Evolutionary conservation across 2,329 filamentous ascomycete genomes (phyloP), one percentile per base, ranked within the genome.

Genomic region (Neocucurbitaria cava): DNA sequence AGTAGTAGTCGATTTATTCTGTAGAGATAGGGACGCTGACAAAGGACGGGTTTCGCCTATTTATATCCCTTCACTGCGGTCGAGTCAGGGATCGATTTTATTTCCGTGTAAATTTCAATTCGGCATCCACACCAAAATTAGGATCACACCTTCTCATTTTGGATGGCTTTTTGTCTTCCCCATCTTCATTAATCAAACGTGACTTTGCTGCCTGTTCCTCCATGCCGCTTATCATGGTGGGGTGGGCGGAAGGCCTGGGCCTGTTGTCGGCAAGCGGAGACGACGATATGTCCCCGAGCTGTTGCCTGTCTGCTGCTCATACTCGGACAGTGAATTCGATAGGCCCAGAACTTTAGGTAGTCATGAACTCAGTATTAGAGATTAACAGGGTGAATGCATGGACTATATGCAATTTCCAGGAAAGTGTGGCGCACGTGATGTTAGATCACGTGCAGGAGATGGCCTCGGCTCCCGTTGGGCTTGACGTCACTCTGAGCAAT

Each of bases 401-500:
- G n/a, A n/a, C n/a, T n/a, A n/a, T n/a, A n/a, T n/a, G n/a, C n/a
- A n/a, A n/a, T n/a, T n/a, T n/a, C n/a, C n/a, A n/a, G n/a, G n/a
- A n/a, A n/a, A n/a, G n/a, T n/a, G n/a, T n/a, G n/a, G n/a, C n/a
- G n/a, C n/a, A n/a, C n/a, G n/a, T n/a, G n/a, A n/a, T n/a, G n/a
- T n/a, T n/a, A n/a, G 24, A 9, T 26, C 45, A 38, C 45, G 38
- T 46, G 45, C 8, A 21, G 1, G 20, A 43, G 13, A 30, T 21
- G 24, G 35, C 20, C 39, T 36, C 41, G 20, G 35, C 26, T 41
- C 24, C 26, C n/a, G n/a, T n/a, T n/a, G 23, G 5, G 20, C 9
- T 31, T 53, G 45, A 53, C 50, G 50, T 53, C 47, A 49, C n/a
- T 3, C 36, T 54, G 30, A 40, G 23, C 15, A 31, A 49, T 41